Percentiles rank a stretch among this genome's conserved stretches.
These are phyloP conservation scores for Penicillium mononematosum DNA, from an alignment of 495 filamentous ascomycete species.

Conservation along the genomic window DNA sequence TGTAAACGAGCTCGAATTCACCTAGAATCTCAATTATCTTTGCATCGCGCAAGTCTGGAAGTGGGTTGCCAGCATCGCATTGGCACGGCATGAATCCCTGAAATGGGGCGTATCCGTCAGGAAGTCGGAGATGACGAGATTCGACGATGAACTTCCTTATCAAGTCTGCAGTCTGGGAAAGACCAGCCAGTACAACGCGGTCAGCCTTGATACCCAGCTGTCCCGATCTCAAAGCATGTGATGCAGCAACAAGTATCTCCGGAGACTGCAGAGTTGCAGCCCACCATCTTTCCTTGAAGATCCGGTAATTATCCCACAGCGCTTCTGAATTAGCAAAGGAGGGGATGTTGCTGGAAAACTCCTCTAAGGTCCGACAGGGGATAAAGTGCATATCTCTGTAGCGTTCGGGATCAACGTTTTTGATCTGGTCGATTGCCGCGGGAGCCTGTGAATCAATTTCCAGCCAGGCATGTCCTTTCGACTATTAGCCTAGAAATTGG, in stretches of 20 bases:
- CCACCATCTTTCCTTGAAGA: constrained; percentile 15
- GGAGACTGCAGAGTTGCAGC: constrained; percentile 12
- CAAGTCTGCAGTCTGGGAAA: constrained; percentile 12
- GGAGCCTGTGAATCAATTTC: constrained; percentile 16
- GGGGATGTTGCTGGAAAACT: constrained; percentile 7
- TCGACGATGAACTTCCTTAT: constrained; percentile 12
- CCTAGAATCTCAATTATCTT: constrained; percentile 15
- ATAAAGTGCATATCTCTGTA: constrained; percentile 14
- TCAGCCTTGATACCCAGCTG: constrained; percentile 2
- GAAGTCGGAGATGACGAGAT: constrained; percentile 7
- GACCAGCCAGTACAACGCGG: constrained; percentile 9
- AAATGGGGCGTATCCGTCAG: constrained; percentile 9
- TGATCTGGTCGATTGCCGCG: constrained; percentile 11
- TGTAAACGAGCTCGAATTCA: constrained; percentile 4
- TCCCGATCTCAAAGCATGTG: constrained; percentile 6
- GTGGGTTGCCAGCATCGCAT: constrained; percentile 5
- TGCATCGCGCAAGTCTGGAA: constrained; percentile 4
- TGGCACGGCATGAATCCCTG: constrained; percentile 16
- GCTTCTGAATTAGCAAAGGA: background rate
- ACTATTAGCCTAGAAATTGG: background rate
- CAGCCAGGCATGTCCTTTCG: constrained; percentile 15
- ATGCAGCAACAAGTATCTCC: constrained; percentile 15
- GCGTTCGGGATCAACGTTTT: constrained; percentile 3
- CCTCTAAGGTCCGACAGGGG: background rate
- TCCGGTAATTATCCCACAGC: constrained; percentile 5